Conservation (phyloP, 257 asterid species). For the Gentiana dahurica region DNA sequence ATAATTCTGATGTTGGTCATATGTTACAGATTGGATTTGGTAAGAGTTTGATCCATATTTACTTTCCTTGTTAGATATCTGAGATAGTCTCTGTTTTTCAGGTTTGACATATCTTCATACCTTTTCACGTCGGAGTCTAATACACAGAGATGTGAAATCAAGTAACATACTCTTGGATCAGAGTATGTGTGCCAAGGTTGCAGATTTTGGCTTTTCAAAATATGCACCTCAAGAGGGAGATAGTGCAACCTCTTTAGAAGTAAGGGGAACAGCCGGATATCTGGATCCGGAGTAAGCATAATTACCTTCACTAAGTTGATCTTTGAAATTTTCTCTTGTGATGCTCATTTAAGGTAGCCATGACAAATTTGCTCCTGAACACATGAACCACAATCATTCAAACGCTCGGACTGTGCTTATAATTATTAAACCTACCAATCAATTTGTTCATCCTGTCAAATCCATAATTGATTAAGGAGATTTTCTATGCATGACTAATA, state of each 20-base stretch:
- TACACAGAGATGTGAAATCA: slow-evolving; percentile 90
- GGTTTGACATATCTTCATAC: slow-evolving; percentile 80
- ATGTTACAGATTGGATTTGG: not conserved
- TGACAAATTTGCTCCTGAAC: not conserved
- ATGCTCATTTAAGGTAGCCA: not conserved
- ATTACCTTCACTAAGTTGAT: not conserved
- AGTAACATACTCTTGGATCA: slow-evolving; percentile 86
- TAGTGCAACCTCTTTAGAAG: slow-evolving; percentile 70
- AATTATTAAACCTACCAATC: not conserved
- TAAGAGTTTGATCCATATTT: too few relatives aligned
- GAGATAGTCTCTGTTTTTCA: slow-evolving; percentile 14
- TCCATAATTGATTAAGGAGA: not conserved
- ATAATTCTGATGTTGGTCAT: too few relatives aligned
- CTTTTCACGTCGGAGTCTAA: slow-evolving; percentile 64
- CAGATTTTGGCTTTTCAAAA: slow-evolving; percentile 83
- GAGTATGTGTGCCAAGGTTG: slow-evolving; percentile 86
- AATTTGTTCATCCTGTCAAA: not conserved
- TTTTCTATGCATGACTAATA: not conserved
- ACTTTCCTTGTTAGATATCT: not conserved
- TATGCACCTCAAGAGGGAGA: slow-evolving; percentile 94
- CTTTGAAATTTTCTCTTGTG: not conserved
- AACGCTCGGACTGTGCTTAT: not conserved
- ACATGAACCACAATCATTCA: not conserved
- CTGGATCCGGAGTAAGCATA: slow-evolving; percentile 74
- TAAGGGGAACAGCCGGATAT: slow-evolving; percentile 82